Conservation (phyloP, 2,329 filamentous ascomycete genomes). For the Fusarium siculi region DNA sequence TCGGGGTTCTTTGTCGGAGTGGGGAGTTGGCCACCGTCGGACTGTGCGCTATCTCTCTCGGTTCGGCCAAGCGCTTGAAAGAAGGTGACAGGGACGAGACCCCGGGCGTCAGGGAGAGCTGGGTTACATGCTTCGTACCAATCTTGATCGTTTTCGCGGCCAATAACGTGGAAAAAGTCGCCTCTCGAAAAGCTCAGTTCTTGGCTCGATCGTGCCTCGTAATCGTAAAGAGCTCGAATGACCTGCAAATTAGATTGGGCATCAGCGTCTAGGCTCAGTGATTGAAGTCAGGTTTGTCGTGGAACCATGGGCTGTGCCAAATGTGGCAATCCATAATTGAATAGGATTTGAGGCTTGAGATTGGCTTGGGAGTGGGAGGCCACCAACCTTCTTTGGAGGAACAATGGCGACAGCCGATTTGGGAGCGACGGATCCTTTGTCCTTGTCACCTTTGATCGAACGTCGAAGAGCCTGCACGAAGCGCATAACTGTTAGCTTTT, state of each 20-base stretch:
- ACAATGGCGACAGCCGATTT: slow-evolving; percentile 91
- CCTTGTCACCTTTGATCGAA: slow-evolving; percentile 91
- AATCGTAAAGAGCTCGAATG: slow-evolving; percentile 96
- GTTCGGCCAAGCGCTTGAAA: slow-evolving; percentile 94
- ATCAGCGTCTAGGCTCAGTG: slow-evolving; percentile 33
- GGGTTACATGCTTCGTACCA: slow-evolving; percentile 99
- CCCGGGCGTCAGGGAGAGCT: slow-evolving; percentile 83
- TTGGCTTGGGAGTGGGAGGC: slow-evolving; percentile 19
- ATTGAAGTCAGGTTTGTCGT: slow-evolving; percentile 17
- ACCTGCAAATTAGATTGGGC: slow-evolving; percentile 66
- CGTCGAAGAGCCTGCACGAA: slow-evolving; percentile 78
- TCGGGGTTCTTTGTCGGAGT: slow-evolving; percentile 70
- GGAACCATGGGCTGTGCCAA: slow-evolving; percentile 26
- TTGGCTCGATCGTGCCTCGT: slow-evolving; percentile 78
- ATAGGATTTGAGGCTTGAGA: slow-evolving; percentile 27
- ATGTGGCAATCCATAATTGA: slow-evolving; percentile 19
- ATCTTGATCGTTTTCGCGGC: slow-evolving; percentile 90
- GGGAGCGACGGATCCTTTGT: slow-evolving; percentile 79
- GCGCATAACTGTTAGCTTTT: slow-evolving; percentile 57
- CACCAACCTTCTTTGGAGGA: slow-evolving; percentile 87
- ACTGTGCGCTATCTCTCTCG: slow-evolving; percentile 86
- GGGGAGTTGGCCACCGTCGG: slow-evolving; percentile 63
- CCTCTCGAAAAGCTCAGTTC: slow-evolving; percentile 93
- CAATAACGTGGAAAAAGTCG: slow-evolving; percentile 98
- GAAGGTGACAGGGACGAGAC: slow-evolving; percentile 91